Base-by-base conservation (phyloP, 176 grass and related monocot genomes). In the Raddia distichophylla region DNA sequence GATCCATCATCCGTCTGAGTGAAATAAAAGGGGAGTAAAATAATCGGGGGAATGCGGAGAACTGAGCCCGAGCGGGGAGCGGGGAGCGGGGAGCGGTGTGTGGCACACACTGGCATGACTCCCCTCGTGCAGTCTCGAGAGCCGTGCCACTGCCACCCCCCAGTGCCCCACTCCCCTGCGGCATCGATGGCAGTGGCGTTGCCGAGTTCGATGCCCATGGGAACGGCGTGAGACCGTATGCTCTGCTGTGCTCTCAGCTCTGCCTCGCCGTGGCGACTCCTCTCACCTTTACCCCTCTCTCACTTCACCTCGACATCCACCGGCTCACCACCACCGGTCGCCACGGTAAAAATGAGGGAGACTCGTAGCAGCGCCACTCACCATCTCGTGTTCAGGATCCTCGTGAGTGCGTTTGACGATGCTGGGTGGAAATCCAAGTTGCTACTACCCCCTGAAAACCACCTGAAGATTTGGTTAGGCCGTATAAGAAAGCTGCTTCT, bases 81-180 rank as follows among this genome's bases (percentile, higher is more conserved):
- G 27, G 27, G n/a, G 80, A 89, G 84, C 63, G 74, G 4, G 4
- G 37, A 63, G 16, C 27, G 27, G 27, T 27, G 57, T 4, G 27
- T 60, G 68, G 76, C 76, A 8, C 76, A 8, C 0, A 27, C 0
- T 46, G 57, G 57, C 45, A 13, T 22, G 69, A 37, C 46, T 62
- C 87, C 77, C 77, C 87, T 89, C 87, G 87, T 89, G 87, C 82
- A 34, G 15, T 85, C 83, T 89, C 87, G 87, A 37, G 73, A 76
- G 78, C 57, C 48, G 78, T 16, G 87, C 82, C 61, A 0, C 45
- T 40, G 37, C 50, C 27, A n/a, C 3, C 56, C 56, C 11, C 27
- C 27, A 27, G 27, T 27, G 27, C 27, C 27, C 27, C 27, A 27
- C 27, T 27, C 3, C 56, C 27, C 11, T 60, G 63, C 75, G 17